Percentiles rank a stretch among this genome's conserved stretches.
Evolutionary conservation across 164 flowering plant species (phyloP).

Genomic region (Santalum album): DNA sequence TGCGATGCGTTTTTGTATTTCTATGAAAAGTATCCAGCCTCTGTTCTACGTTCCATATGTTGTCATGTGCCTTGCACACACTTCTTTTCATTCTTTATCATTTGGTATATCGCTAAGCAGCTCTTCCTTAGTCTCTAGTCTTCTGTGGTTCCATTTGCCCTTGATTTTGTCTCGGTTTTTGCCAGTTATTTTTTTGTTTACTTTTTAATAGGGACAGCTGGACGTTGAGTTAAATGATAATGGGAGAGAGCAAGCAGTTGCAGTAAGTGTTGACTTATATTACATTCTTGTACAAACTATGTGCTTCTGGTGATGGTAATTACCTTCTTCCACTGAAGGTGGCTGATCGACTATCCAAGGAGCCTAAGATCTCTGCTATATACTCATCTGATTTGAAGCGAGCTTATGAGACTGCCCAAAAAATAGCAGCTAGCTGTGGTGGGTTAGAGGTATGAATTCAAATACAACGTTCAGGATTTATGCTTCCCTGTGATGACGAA

Average conservation of each 20-base stretch:
- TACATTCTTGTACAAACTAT: neutral
- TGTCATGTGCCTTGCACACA: no score
- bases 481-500: neutral
- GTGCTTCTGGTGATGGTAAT: conserved; percentile 1
- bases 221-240: conserved; percentile 78
- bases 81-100: no score
- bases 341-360: conserved; percentile 64
- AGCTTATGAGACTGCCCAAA: conserved; percentile 73
- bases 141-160: neutral
- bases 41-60: no score
- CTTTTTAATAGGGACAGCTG: conserved; percentile 70
- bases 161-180: neutral
- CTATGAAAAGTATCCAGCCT: no score
- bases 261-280: conserved; percentile 34
- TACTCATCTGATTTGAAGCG: conserved; percentile 90
- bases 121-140: no score
- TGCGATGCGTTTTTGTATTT: no score
- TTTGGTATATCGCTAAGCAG: no score
- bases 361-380: conserved; percentile 48
- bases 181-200: no score
- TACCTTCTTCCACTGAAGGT: conserved; percentile 35
- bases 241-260: conserved; percentile 77
- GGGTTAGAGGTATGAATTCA: conserved; percentile 47
- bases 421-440: conserved; percentile 63
- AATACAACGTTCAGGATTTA: neutral